Evolutionary conservation across 2,329 filamentous ascomycete species (phyloP).

Genomic region (Alternaria triticina): DNA sequence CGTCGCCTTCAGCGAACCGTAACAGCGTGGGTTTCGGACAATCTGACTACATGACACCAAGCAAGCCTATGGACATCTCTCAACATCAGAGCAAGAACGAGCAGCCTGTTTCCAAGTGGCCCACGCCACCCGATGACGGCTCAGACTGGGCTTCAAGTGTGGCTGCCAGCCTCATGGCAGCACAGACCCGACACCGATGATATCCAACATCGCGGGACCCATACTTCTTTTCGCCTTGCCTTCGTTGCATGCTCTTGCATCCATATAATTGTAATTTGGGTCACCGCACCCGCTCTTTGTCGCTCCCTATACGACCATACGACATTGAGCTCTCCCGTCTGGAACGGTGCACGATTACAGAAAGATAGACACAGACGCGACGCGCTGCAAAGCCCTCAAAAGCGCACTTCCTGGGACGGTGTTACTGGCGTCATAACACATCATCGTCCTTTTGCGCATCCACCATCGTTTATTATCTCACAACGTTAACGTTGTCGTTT

Average conservation of each 20-base stretch:
- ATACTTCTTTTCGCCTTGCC: slow-evolving; percentile 25
- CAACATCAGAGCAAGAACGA: slow-evolving; percentile 50
- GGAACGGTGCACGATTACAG: slow-evolving; percentile 45
- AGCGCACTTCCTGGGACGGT: slow-evolving; percentile 36
- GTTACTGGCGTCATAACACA: slow-evolving; percentile 35
- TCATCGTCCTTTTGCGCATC: slow-evolving; percentile 21
- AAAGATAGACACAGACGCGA: slow-evolving; percentile 28
- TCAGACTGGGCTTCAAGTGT: slow-evolving; percentile 84
- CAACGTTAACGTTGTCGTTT: slow-evolving; percentile 25
- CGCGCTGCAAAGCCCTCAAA: slow-evolving; percentile 27
- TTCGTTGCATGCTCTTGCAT: slow-evolving; percentile 36
- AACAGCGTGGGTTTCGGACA: slow-evolving; percentile 77
- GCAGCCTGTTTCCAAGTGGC: slow-evolving; percentile 74
- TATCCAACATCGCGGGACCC: slow-evolving; percentile 15
- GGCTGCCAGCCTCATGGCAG: slow-evolving; percentile 68
- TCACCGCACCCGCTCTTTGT: slow-evolving; percentile 36
- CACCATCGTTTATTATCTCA: slow-evolving; percentile 34
- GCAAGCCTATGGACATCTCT: slow-evolving; percentile 74
- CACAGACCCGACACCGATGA: slow-evolving; percentile 47
- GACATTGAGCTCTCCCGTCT: slow-evolving; percentile 45
- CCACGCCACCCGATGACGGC: slow-evolving; percentile 90
- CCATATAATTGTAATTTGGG: slow-evolving; percentile 43
- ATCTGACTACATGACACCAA: slow-evolving; percentile 65
- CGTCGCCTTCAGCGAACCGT: slow-evolving; percentile 79
- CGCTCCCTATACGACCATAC: slow-evolving; percentile 43